Conservation (phyloP, 108 stramenopile species). For the Skeletonema potamos region DNA sequence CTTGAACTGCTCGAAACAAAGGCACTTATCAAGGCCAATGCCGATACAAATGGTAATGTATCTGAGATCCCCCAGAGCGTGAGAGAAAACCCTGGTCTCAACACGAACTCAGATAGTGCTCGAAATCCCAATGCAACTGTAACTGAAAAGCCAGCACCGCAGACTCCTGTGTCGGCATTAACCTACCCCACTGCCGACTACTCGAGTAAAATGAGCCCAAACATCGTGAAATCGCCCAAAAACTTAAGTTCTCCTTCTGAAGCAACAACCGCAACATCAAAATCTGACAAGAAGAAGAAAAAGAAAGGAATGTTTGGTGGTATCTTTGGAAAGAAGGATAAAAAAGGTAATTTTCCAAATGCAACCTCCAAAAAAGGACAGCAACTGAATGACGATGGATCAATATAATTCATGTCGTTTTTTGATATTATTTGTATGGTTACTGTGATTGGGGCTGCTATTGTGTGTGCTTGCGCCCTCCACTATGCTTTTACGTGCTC, state of each 20-base stretch:
- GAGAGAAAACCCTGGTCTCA: slow-evolving; percentile 52
- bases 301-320: slow-evolving; percentile 79
- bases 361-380: slow-evolving; percentile 30
- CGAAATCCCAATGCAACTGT: slow-evolving; percentile 54
- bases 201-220: slow-evolving; percentile 12
- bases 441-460: neutral
- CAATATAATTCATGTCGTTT: slow-evolving; percentile 14
- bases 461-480: neutral
- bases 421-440: neutral
- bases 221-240: slow-evolving; percentile 1
- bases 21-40: slow-evolving; percentile 87
- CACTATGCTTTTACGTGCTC: neutral
- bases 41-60: slow-evolving; percentile 68
- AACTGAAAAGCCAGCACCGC: slow-evolving; percentile 25
- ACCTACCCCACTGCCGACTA: slow-evolving; percentile 31
- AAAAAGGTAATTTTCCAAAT: slow-evolving; percentile 20
- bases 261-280: slow-evolving; percentile 4
- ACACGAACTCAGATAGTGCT: slow-evolving; percentile 66
- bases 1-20: slow-evolving; percentile 87
- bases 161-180: slow-evolving; percentile 36
- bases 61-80: slow-evolving; percentile 74
- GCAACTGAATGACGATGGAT: slow-evolving; percentile 30
- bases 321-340: slow-evolving; percentile 67
- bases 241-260: slow-evolving; percentile 37
- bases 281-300: slow-evolving; percentile 60